phyloP scores from a whole-genome alignment of 352 stramenopile genomes.

The Phytophthora hybrid region DNA sequence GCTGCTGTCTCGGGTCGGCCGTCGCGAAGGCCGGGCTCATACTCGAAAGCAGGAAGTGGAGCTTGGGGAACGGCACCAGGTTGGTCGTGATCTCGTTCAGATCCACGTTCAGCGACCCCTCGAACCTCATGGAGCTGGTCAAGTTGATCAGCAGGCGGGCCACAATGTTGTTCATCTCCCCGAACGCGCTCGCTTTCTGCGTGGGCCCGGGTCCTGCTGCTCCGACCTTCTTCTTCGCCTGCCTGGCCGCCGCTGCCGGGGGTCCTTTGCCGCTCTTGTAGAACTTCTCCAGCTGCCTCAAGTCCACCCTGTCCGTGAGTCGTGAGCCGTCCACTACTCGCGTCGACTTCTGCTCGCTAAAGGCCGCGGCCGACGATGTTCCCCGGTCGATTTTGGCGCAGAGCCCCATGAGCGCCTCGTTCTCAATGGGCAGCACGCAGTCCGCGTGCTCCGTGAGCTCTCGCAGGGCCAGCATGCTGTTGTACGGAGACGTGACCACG shows the following conservation, averaged over 20 bases:
- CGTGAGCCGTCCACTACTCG: slow-evolving; percentile 48
- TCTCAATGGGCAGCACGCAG: slow-evolving; percentile 93
- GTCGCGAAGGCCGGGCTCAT: slow-evolving; percentile 71
- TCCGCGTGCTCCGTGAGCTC: slow-evolving; percentile 91
- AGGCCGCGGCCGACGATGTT: slow-evolving; percentile 11
- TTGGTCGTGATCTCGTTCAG: slow-evolving; percentile 99
- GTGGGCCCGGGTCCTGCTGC: slow-evolving; percentile 1
- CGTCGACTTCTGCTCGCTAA: slow-evolving; percentile 6
- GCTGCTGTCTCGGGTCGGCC: slow-evolving; percentile 58
- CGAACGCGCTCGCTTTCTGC: slow-evolving; percentile 89
- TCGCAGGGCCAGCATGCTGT: slow-evolving; percentile 82
- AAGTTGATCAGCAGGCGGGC: slow-evolving; percentile 97
- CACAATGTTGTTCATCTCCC: slow-evolving; percentile 98
- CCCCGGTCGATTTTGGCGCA: slow-evolving; percentile 56
- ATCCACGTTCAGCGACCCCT: slow-evolving; percentile 98
- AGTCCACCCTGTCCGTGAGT: slow-evolving; percentile 56
- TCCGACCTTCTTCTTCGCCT: slow-evolving; percentile 35
- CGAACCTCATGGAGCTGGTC: slow-evolving; percentile 99
- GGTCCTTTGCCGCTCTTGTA: slow-evolving; percentile 50
- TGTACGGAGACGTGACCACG: slow-evolving; percentile 95
- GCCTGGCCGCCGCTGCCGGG: slow-evolving; percentile 20
- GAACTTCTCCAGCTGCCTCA: slow-evolving; percentile 57
- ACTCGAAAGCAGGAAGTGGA: slow-evolving; percentile 97
- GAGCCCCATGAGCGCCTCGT: slow-evolving; percentile 85
- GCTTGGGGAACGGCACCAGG: slow-evolving; percentile 98